Base-by-base conservation (phyloP, 2,329 filamentous ascomycete genomes). In the Tolypocladium amazonense region DNA sequence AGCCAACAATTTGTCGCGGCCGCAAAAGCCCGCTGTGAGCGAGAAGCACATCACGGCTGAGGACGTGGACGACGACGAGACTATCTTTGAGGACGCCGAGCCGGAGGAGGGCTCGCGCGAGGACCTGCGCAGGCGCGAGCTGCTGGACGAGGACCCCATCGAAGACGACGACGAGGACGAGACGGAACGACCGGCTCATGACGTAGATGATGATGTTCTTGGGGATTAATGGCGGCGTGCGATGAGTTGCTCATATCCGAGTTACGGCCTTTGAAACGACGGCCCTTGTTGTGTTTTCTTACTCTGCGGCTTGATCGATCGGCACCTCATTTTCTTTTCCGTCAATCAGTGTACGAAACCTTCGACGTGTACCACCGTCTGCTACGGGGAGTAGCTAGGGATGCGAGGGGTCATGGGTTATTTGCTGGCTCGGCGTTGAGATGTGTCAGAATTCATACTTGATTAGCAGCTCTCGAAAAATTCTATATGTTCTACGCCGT, bases 101-200 rank as follows among this genome's bases (percentile, higher is more conserved):
- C 79, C 77, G 0, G 83, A 84, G 63, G 84, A 86, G 66, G 84
- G 82, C 56, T 84, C 82, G 4, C 73, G 71, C 15, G 84, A 86
- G 67, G 83, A 87, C 65, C 70, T 86, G 38, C 75, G 79, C 35
- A 75, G 78, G 59, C 75, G 81, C 57, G 84, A 82, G 67, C 69
- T 86, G 58, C 63, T 85, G 30, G 82, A 82, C 33, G 75, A 80
- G 7, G 80, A 83, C 43, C 69, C 69, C 2, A 71, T 75, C 50
- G 73, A 72, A 20, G 73, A 73, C 55, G 72, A 67, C 37, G 71
- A 54, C 15, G 50, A 69, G 39, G 71, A 72, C 61, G 70, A 70
- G 33, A 67, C 72, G 39, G 68, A 66, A 61, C 65, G 62, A 62
- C 64, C 62, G 57, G 65, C 66, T 64, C 71, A 76, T 61, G 76